A percentile compares a stretch with the other conserved stretches of the same genome.
These are phyloP conservation scores for Phytophthora hibernalis DNA, from an alignment of 352 stramenopile species.

Conservation along the genomic window DNA sequence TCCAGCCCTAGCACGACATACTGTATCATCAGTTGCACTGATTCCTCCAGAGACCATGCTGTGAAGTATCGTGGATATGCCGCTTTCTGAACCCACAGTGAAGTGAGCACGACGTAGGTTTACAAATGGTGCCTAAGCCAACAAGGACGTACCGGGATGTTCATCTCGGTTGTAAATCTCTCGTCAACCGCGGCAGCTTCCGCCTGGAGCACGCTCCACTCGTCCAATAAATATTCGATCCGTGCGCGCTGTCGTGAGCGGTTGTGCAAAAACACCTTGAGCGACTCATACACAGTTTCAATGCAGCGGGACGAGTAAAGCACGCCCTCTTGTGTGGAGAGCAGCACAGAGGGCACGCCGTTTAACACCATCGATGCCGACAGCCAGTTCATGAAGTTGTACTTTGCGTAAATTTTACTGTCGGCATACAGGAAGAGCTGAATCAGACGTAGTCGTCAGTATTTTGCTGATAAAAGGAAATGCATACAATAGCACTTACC, in stretches of 20 bases:
- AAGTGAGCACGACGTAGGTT: slow-evolving; percentile 2
- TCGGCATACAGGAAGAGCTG: slow-evolving; percentile 88
- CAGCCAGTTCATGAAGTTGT: slow-evolving; percentile 89
- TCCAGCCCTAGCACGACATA: slow-evolving; percentile 81
- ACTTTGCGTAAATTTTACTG: slow-evolving; percentile 86
- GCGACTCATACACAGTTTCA: slow-evolving; percentile 85
- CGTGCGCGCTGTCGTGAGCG: slow-evolving; percentile 80
- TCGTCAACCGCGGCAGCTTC: slow-evolving; percentile 80
- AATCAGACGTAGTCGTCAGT: slow-evolving; percentile 11
- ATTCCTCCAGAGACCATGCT: slow-evolving; percentile 81
- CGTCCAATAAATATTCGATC: slow-evolving; percentile 84
- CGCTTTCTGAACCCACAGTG: slow-evolving; percentile 53
- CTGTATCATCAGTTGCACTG: slow-evolving; percentile 78
- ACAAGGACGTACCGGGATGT: slow-evolving; percentile 64
- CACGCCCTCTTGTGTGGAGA: slow-evolving; percentile 88
- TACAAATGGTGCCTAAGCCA: not conserved
- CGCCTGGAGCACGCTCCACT: slow-evolving; percentile 79
- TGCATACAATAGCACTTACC: slow-evolving; percentile 44
- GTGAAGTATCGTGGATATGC: slow-evolving; percentile 85
- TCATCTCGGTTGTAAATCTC: slow-evolving; percentile 85
- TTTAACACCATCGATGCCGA: slow-evolving; percentile 84
- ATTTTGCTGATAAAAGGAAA: not conserved
- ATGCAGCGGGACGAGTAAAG: slow-evolving; percentile 78
- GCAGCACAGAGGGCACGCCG: slow-evolving; percentile 78
- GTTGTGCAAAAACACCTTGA: slow-evolving; percentile 85